phyloP scores from a whole-genome alignment of 371 early-diverging fungal species.

The Globomyces sp. region DNA sequence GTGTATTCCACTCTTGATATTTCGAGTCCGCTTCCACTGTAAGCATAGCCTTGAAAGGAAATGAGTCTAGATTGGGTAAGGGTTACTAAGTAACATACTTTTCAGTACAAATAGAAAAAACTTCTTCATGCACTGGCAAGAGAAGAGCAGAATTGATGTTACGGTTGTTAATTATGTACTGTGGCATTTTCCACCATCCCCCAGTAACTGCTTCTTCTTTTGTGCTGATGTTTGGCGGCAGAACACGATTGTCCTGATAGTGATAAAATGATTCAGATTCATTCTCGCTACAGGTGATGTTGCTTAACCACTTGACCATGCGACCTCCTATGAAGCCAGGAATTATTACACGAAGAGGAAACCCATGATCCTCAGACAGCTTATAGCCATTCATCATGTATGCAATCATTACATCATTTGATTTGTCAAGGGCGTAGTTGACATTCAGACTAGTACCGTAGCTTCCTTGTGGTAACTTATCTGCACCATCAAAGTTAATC shows the following conservation, averaged over 20 bases:
- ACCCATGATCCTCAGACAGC: conserved; percentile 74
- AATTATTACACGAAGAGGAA: conserved; percentile 70
- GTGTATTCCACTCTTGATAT: conserved; percentile 62
- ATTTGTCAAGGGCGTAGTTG: conserved; percentile 57
- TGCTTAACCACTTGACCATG: conserved; percentile 74
- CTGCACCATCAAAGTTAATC: conserved; percentile 66
- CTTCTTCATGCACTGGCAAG: conserved; percentile 54
- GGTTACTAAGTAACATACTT: background rate
- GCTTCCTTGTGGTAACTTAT: conserved; percentile 61
- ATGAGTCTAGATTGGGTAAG: conserved; percentile 35
- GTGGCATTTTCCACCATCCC: conserved; percentile 59
- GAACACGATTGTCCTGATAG: conserved; percentile 73
- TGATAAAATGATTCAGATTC: conserved; percentile 70
- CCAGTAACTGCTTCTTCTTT: conserved; percentile 23
- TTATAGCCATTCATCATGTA: conserved; percentile 72
- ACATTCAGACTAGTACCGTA: conserved; percentile 70
- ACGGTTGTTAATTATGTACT: conserved; percentile 65
- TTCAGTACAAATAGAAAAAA: background rate
- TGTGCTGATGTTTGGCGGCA: conserved; percentile 58
- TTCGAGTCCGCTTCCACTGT: conserved; percentile 65
- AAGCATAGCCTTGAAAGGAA: conserved; percentile 62
- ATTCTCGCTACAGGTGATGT: conserved; percentile 53
- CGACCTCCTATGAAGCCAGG: conserved; percentile 83
- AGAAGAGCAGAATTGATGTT: conserved; percentile 60
- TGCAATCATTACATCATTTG: conserved; percentile 40